Conservation (phyloP, 345 rosid genomes). For the Arabidopsis arenosa region DNA sequence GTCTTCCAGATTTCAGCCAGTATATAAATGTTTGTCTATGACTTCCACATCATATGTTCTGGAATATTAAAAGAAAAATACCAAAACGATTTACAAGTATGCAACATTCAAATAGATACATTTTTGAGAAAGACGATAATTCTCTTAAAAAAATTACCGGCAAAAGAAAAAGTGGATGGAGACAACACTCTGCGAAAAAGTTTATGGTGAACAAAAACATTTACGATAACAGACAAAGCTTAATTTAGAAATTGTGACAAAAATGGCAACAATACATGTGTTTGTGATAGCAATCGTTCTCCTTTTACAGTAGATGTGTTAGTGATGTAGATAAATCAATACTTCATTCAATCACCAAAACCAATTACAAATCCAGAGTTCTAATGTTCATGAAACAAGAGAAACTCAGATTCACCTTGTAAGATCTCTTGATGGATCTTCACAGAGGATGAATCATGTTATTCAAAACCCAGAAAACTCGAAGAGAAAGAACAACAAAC, state of each 20-base stretch:
- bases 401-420: no score
- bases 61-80: neutral
- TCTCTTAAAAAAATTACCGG: neutral
- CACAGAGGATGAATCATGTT: no score
- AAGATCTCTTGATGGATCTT: no score
- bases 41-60: neutral
- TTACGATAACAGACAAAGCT: neutral
- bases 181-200: neutral
- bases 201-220: neutral
- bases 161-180: neutral
- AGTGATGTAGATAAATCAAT: no score
- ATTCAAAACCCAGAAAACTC: no score
- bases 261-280: neutral
- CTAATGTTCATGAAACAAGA: no score
- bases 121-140: neutral
- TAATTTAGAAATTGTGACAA: neutral
- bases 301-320: neutral
- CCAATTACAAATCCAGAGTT: no score
- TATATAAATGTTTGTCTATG: constrained; percentile 20
- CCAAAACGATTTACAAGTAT: neutral
- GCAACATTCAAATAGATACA: neutral
- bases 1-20: constrained; percentile 37
- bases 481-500: no score
- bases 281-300: neutral
- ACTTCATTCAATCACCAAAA: no score